Base-by-base conservation (phyloP, 202 grass and related monocot genomes). In the Eragrostis tef region DNA sequence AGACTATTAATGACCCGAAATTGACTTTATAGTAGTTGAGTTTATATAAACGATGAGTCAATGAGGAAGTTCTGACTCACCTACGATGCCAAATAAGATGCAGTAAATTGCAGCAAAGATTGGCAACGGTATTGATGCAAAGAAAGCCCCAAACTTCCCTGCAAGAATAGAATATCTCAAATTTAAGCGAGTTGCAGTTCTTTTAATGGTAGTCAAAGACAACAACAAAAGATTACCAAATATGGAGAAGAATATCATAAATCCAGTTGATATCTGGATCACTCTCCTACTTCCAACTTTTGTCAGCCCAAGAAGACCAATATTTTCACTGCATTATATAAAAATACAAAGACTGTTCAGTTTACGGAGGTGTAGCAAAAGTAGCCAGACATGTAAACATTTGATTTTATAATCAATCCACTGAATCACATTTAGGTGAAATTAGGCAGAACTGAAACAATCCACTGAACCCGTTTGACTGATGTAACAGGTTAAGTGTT, bases 141-240 rank as follows among this genome's bases (percentile, higher is more conserved):
- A 99, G 71, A 99, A 87, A 3, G 96, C 96, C n/a, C 96, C 96
- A 87, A 99, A 99, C 42, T 99, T 99, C 42, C 96, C 96, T 99
- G 87, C 31, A 77, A 83, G 9, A 83, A 87, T 24, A 25, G 7
- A 78, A 70, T 58, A 53, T 66, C 51, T 59, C 48, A 86, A 72
- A 80, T 59, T 66, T 79, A 83, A 80, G 58, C 51, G n/a, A 24
- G 73, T 43, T 71, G 5, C 41, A 21, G 47, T 8, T 6, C 50
- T 53, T 77, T 77, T 78, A n/a, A 57, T 46, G 34, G 72, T 36
- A 80, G 78, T 27, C 53, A 27, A 89, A 85, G 60, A 26, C 52
- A 74, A 67, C 3, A 84, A 71, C 16, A 86, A 68, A 74, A 21
- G 12, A 71, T 19, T 86, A 99, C 96, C 96, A 91, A 99, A 91